Base-by-base conservation (phyloP, 108 stramenopile species). In the Discostella pseudostelligera region DNA sequence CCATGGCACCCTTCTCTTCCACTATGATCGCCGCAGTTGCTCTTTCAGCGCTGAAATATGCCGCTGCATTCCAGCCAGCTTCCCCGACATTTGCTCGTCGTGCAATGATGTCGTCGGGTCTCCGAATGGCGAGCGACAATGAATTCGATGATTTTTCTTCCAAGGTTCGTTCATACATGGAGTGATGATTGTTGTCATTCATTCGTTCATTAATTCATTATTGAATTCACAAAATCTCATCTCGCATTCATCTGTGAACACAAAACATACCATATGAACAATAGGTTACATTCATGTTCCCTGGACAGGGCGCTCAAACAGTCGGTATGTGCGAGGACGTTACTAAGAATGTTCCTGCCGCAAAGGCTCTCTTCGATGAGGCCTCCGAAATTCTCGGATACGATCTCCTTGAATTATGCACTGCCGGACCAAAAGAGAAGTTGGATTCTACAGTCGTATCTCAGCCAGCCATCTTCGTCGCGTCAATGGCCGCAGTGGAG, bases 391-490 rank as follows among this genome's bases (percentile, higher is more conserved):
- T 98, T 74, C 83, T 98, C 45, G 97, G 97, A 42, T 98, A 97
- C 70, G 98, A 98, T 59, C 79, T 98, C 21, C 83, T 97, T n/a
- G 79, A 96, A 24, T 74, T 85, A 39, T 96, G 95, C 81, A 86
- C 81, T 12, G 85, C 86, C 16, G 97, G 97, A 16, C 97, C 97
- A 47, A 98, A 98, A 80, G 96, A 92, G 62, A 81, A 86, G 39
- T 75, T 98, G 20, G 96, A 97, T 77, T 97, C 97, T 8, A 98
- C 97, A 32, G 96, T 87, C 43, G 89, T 98, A 32, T 92, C 91
- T 50, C 98, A 98, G 72, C 96, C 98, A 17, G 98, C 98, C 28
- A 98, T 98, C 64, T 98, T 98, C 65, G 98, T 98, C 0, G 94
- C 96, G 42, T 89, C 87, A 55, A 97, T 97, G 96, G 96, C 96